Evolutionary conservation across 352 stramenopile genomes (phyloP).

Genomic region (Pythium insidiosum): DNA sequence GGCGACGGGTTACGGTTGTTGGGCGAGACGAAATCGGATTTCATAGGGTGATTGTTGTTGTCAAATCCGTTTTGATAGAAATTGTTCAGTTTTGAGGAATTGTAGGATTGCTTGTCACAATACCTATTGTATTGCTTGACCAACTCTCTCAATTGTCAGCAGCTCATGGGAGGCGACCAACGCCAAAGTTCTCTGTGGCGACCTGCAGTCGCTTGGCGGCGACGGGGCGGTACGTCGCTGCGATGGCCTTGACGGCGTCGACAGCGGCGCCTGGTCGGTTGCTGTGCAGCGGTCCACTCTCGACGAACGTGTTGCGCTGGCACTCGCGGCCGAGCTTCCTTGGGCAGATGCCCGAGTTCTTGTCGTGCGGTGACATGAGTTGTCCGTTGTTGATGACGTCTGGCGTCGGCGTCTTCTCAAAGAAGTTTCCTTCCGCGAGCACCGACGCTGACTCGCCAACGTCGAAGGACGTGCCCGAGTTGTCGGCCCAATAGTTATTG

Average conservation of each 20-base stretch:
- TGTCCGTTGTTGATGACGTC: constrained; percentile 1
- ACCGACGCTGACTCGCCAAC: constrained; percentile 21
- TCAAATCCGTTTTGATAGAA: no score
- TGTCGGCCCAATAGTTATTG: constrained; percentile 41
- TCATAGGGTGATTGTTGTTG: no score
- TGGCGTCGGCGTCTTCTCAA: constrained; percentile 22
- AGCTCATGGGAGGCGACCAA: constrained; percentile 1
- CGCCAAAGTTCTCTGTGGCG: constrained; percentile 3
- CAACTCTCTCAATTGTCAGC: no score
- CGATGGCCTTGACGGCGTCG: constrained; percentile 4
- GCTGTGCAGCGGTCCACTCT: constrained; percentile 6
- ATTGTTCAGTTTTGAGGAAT: no score
- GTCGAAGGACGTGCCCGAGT: constrained; percentile 29
- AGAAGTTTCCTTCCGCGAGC: constrained; percentile 36
- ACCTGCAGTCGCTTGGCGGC: background rate
- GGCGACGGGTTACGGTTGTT: no score
- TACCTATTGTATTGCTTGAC: no score
- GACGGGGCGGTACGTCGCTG: background rate
- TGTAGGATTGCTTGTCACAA: no score
- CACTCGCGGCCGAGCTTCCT: constrained; percentile 19
- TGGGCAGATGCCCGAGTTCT: constrained; percentile 11
- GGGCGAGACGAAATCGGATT: no score
- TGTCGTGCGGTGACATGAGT: constrained; percentile 6
- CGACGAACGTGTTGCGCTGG: constrained; percentile 16
- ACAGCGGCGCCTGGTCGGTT: background rate